Evolutionary conservation across 2,329 filamentous ascomycete species (phyloP).

Genomic region (Rhinocladiella similis): DNA sequence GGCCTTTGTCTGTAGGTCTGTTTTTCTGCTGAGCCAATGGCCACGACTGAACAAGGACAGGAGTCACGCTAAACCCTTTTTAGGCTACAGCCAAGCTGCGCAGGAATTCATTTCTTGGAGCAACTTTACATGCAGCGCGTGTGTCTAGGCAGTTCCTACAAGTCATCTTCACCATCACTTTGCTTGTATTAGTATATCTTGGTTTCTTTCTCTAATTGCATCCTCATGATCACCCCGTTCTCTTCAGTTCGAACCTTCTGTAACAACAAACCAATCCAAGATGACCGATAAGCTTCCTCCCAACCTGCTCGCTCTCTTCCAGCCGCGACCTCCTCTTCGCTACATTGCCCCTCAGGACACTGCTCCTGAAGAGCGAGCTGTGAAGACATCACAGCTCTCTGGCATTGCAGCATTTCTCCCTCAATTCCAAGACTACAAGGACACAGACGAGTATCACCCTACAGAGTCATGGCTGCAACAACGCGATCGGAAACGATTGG

Average conservation of each 20-base stretch:
- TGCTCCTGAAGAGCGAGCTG: conserved; percentile 68
- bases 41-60: no score
- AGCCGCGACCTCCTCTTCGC: conserved; percentile 86
- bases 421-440: conserved; percentile 73
- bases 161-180: conserved; percentile 19
- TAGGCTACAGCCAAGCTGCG: neutral
- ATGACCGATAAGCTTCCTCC: conserved; percentile 98
- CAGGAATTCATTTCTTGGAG: neutral
- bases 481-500: conserved; percentile 77
- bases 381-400: conserved; percentile 69
- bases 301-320: conserved; percentile 90
- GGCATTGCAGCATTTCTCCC: conserved; percentile 75
- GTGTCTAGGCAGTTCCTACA: neutral
- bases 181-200: conserved; percentile 1
- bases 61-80: conserved; percentile 9
- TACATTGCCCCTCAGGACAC: conserved; percentile 83
- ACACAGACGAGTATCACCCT: conserved; percentile 72
- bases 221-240: conserved; percentile 4
- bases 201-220: neutral
- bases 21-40: no score
- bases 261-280: conserved; percentile 28
- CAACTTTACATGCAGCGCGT: neutral
- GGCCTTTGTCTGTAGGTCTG: no score
- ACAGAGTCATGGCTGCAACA: conserved; percentile 92
- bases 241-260: conserved; percentile 19